phyloP scores from a whole-genome alignment of 768 basidiomycete species.

The Boletales sp. region DNA sequence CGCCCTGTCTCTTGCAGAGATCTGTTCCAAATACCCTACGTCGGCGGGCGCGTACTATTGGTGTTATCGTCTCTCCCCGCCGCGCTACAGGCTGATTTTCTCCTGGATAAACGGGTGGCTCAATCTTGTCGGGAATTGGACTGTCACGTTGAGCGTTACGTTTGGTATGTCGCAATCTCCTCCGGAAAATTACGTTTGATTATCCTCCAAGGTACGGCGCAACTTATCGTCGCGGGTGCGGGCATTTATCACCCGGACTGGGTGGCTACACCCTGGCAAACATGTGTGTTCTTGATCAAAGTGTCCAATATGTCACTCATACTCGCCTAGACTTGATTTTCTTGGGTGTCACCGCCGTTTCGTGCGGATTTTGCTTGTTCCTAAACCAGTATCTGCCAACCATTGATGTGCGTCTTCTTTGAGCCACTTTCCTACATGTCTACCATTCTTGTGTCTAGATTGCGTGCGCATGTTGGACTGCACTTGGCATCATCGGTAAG shows the following conservation, averaged over 20 bases:
- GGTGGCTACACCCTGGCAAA: slow-evolving; percentile 57
- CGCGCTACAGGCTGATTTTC: slow-evolving; percentile 45
- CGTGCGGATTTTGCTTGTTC: slow-evolving; percentile 52
- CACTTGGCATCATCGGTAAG: slow-evolving; percentile 50
- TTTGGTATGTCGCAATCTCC: slow-evolving; percentile 37
- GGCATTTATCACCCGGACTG: slow-evolving; percentile 58
- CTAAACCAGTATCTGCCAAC: slow-evolving; percentile 48
- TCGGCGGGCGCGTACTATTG: slow-evolving; percentile 65
- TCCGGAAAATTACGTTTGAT: background rate
- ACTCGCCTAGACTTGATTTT: slow-evolving; percentile 47
- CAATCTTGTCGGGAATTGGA: slow-evolving; percentile 67
- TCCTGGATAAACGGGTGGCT: slow-evolving; percentile 73
- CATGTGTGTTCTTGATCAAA: slow-evolving; percentile 35
- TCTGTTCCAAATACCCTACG: slow-evolving; percentile 58
- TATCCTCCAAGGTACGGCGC: slow-evolving; percentile 45
- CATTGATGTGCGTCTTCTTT: slow-evolving; percentile 40
- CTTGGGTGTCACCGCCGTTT: slow-evolving; percentile 46
- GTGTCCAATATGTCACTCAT: background rate
- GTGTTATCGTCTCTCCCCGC: slow-evolving; percentile 58
- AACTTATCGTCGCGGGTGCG: slow-evolving; percentile 56
- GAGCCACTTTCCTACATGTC: background rate
- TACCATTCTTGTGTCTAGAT: slow-evolving; percentile 34
- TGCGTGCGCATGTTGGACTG: slow-evolving; percentile 61
- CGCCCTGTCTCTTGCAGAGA: slow-evolving; percentile 54
- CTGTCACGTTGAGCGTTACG: slow-evolving; percentile 59